Evolutionary conservation across 345 rosid species (phyloP).

Genomic region (Ricinus communis): DNA sequence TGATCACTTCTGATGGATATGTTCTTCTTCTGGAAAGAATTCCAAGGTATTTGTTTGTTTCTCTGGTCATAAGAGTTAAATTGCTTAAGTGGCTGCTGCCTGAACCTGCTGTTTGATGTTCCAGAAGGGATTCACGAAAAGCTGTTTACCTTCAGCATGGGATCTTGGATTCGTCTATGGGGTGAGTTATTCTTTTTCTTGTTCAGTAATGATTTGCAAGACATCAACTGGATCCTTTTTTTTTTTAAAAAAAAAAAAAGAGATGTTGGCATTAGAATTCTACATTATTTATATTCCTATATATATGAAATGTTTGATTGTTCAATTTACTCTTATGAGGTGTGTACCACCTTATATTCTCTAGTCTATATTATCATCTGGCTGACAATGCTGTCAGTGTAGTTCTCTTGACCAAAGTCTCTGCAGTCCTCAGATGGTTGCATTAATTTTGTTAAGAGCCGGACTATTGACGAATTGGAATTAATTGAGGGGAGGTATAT

Average conservation of each 20-base stretch:
- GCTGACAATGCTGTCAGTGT: no score
- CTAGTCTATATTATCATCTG: no score
- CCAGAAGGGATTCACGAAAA: constrained; percentile 87
- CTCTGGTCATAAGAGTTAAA: constrained; percentile 9
- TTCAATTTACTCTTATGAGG: no score
- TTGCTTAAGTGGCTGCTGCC: constrained; percentile 21
- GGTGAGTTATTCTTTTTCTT: constrained; percentile 50
- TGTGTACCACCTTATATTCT: no score
- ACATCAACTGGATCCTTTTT: background rate
- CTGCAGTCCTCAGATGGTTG: no score
- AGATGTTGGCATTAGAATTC: background rate
- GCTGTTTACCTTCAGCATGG: constrained; percentile 95
- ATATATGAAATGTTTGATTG: background rate
- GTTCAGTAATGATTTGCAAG: background rate
- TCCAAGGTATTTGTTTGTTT: constrained; percentile 61
- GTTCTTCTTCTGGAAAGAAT: constrained; percentile 92
- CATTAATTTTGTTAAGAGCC: no score
- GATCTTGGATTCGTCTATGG: constrained; percentile 90
- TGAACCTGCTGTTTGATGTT: constrained; percentile 27
- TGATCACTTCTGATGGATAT: constrained; percentile 89
- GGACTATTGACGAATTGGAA: no score
- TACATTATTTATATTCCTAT: background rate
- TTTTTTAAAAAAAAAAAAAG: background rate
- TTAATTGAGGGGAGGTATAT: no score
- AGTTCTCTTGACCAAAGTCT: no score